Percentiles rank a stretch among this genome's conserved stretches.
phyloP scores from a whole-genome alignment of 805 yeast species.

The Tetrapisispora phaffii region DNA sequence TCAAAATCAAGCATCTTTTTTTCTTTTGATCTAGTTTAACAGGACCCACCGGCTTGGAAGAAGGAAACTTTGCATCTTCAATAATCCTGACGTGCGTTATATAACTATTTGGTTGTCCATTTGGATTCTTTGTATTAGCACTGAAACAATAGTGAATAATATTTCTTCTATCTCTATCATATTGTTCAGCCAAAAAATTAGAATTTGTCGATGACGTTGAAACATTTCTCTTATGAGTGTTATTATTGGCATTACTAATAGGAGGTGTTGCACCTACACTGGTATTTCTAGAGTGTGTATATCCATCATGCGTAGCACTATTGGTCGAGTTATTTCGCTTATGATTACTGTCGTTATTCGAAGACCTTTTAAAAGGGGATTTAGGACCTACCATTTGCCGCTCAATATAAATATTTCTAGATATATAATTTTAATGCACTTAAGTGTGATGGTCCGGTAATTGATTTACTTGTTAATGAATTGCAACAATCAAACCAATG shows the following conservation, averaged over 20 bases:
- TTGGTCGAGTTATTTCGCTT: conserved; percentile 15
- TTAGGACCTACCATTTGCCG: conserved; percentile 28
- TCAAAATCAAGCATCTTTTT: conserved; percentile 42
- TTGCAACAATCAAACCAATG: too few relatives aligned
- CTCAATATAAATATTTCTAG: too few relatives aligned
- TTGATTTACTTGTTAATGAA: too few relatives aligned
- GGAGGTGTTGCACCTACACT: conserved; percentile 19
- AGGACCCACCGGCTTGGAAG: conserved; percentile 53
- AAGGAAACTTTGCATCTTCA: conserved; percentile 66
- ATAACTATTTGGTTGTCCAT: conserved; percentile 44
- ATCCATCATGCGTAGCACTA: conserved; percentile 2
- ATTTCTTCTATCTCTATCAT: conserved; percentile 43
- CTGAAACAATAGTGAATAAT: conserved; percentile 43
- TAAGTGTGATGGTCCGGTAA: too few relatives aligned
- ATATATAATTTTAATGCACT: too few relatives aligned
- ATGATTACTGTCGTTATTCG: conserved; percentile 27
- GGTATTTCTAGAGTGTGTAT: conserved; percentile 9
- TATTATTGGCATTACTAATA: conserved; percentile 15
- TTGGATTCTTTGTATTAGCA: conserved; percentile 33
- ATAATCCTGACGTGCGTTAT: conserved; percentile 66
- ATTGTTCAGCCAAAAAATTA: conserved; percentile 42
- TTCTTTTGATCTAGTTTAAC: conserved; percentile 44
- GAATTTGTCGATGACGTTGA: conserved; percentile 29
- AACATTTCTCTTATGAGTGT: conserved; percentile 25
- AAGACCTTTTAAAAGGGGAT: conserved; percentile 30